Evolutionary conservation across 768 basidiomycete species (phyloP).

Genomic region (Serendipita sp.): DNA sequence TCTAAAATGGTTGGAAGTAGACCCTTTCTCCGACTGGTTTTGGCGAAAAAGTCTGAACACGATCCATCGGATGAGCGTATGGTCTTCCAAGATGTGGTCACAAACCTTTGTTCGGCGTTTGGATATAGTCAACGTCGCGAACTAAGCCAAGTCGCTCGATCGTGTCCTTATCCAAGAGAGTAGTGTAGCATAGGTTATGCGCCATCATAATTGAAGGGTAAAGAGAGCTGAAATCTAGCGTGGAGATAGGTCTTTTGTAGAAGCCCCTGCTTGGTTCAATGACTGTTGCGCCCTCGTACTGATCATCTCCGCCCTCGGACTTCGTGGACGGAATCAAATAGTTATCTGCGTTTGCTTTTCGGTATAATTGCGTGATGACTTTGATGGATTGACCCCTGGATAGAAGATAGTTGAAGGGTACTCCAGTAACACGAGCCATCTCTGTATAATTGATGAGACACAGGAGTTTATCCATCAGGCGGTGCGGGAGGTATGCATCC

Average conservation of each 20-base stretch:
- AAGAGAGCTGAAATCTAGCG: constrained; percentile 93
- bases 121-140: constrained; percentile 80
- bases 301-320: constrained; percentile 86
- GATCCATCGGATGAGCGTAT: neutral
- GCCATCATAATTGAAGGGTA: constrained; percentile 99
- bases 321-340: constrained; percentile 80
- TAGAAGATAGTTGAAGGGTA: constrained; percentile 92
- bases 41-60: constrained; percentile 66
- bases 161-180: constrained; percentile 64
- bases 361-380: constrained; percentile 87
- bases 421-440: constrained; percentile 99
- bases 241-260: constrained; percentile 93
- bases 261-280: constrained; percentile 94
- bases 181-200: constrained; percentile 96
- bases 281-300: constrained; percentile 97
- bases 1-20: constrained; percentile 83
- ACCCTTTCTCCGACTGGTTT: constrained; percentile 58
- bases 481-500: constrained; percentile 97
- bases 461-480: constrained; percentile 94
- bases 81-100: neutral
- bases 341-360: constrained; percentile 80
- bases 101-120: constrained; percentile 86
- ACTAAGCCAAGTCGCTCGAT: constrained; percentile 63
- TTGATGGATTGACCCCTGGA: constrained; percentile 97
- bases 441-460: constrained; percentile 97